Evolutionary conservation across 495 filamentous ascomycete species (phyloP).

Genomic region (Tuber umbilicatum): DNA sequence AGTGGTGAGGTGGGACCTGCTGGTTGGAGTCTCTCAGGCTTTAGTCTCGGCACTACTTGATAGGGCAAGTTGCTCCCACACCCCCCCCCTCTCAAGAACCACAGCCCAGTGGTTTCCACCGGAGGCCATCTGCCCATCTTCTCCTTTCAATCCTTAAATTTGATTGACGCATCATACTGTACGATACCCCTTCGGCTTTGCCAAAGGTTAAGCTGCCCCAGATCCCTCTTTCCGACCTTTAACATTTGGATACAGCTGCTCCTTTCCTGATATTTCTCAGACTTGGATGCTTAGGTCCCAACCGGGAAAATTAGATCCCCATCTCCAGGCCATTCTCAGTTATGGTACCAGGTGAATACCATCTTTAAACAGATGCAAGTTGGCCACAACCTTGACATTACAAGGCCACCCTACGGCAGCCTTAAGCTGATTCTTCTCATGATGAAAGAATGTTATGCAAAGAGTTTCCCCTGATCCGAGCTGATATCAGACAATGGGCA

Average conservation of each 20-base stretch:
- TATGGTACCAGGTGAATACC: background rate
- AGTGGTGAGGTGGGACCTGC: constrained; percentile 34
- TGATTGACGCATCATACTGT: background rate
- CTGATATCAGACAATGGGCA: constrained; percentile 4
- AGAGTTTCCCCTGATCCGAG: background rate
- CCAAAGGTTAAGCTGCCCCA: background rate
- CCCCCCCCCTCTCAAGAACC: constrained; percentile 16
- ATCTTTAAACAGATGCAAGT: background rate
- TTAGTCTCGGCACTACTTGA: constrained; percentile 36
- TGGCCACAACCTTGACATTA: background rate
- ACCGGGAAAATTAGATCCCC: background rate
- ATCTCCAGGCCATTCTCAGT: background rate
- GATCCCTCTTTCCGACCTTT: background rate
- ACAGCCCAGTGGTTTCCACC: background rate
- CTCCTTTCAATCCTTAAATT: background rate
- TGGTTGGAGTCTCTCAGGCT: constrained; percentile 32
- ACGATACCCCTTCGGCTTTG: background rate
- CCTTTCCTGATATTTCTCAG: background rate
- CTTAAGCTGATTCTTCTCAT: background rate
- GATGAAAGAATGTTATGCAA: constrained; percentile 1
- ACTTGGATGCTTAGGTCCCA: background rate
- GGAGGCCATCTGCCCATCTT: constrained; percentile 3
- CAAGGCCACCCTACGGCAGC: background rate
- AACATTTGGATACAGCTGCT: background rate
- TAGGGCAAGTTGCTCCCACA: constrained; percentile 39